Evolutionary conservation across 2,329 filamentous ascomycete genomes (phyloP), one percentile per base, ranked within the genome.

Genomic region (Myriosclerotinia curreyana): DNA sequence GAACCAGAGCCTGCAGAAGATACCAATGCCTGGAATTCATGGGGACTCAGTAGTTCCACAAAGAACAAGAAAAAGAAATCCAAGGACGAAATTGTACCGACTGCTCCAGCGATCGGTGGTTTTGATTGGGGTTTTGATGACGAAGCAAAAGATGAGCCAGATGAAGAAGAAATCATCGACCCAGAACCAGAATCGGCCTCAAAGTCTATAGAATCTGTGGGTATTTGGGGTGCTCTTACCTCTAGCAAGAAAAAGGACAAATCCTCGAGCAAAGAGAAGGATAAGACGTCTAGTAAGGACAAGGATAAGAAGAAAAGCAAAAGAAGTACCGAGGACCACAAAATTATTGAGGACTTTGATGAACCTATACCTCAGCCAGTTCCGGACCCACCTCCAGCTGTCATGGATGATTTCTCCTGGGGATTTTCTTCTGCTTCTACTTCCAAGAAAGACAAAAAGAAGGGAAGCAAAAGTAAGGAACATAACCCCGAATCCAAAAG

Each of bases 271-370:
- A 55, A 14, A 42, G 52, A 55, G n/a, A 59, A 48, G 31, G 42
- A 49, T 17, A 65, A 69, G 22, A 56, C 42, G 7, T 50, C 70
- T 53, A 66, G 46, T 52, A 67, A 75, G 65, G 77, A 75, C 49
- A 76, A 75, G 64, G 77, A 75, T 58, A 76, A 74, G 68, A 83
- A 82, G 75, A 81, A 83, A 74, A 68, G 75, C 54, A 54, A 64
- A 8, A 64, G 60, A 71, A 73, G 38, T 48, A 65, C 66, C 8
- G 64, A 69, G 31, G 40, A 55, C n/a, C 55, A 52, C 25, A 60
- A 61, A 38, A 60, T 62, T 8, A 38, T 56, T 14, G 56, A 68
- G 40, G 63, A 65, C 31, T 38, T 48, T 44, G 28, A 31, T 15
- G 38, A 59, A 12, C 42, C 53, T 48, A 58, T 65, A n/a, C 66